Conservation (phyloP, 768 basidiomycete species). For the Suillus tomentosus region DNA sequence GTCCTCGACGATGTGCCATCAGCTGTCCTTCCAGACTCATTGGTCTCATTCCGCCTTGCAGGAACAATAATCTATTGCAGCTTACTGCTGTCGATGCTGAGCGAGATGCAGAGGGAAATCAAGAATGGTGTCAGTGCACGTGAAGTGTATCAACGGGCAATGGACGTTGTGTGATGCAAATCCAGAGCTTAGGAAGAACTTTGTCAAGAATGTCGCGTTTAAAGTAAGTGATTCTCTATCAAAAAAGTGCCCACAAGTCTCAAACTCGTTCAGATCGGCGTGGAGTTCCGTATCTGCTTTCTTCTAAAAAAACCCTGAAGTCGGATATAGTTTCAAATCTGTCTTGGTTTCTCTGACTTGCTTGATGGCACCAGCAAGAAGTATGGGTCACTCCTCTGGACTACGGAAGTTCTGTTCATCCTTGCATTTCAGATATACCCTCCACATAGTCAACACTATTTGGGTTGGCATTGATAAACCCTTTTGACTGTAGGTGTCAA, state of each 20-base stretch:
- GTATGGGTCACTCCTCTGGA: constrained; percentile 41
- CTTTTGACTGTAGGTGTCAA: constrained; percentile 86
- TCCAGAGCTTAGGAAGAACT: constrained; percentile 78
- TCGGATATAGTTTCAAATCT: constrained; percentile 87
- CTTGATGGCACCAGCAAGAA: constrained; percentile 75
- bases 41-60: constrained; percentile 33
- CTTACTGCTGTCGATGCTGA: constrained; percentile 75
- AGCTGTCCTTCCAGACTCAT: not conserved
- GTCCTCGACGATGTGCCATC: constrained; percentile 69
- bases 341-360: constrained; percentile 84
- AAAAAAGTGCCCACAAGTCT: not conserved
- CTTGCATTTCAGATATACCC: constrained; percentile 63
- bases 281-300: constrained; percentile 94
- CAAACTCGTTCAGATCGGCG: constrained; percentile 67
- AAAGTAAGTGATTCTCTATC: constrained; percentile 53
- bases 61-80: constrained; percentile 93
- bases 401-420: constrained; percentile 5
- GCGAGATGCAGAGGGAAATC: constrained; percentile 71
- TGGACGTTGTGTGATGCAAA: constrained; percentile 67
- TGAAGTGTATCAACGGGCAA: constrained; percentile 80
- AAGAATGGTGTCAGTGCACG: constrained; percentile 76
- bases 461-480: constrained; percentile 63
- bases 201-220: constrained; percentile 90
- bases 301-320: constrained; percentile 72
- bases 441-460: constrained; percentile 89